Percentiles rank a stretch among this genome's conserved stretches.
Conservation (phyloP, 2,329 filamentous ascomycete genomes). For the Paecilomyces niveus region DNA sequence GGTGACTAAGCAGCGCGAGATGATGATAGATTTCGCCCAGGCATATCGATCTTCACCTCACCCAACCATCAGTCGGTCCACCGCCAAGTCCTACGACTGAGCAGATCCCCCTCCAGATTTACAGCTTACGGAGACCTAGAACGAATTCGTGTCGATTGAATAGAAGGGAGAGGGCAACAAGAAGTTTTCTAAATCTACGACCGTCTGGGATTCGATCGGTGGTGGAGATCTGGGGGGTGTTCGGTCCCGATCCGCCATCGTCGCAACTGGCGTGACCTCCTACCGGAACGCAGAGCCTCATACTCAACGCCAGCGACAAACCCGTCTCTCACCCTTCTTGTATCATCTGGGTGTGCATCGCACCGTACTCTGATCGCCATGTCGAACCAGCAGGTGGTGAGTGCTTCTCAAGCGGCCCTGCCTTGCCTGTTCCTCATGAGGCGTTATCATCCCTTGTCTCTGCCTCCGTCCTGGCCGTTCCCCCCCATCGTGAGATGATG, state of each 20-base stretch:
- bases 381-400: constrained; percentile 45
- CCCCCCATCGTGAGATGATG: constrained; percentile 3
- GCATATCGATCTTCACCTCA: constrained; percentile 28
- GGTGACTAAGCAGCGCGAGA: constrained; percentile 27
- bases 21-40: constrained; percentile 30
- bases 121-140: not conserved
- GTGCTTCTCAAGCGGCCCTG: constrained; percentile 22
- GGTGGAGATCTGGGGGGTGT: not conserved
- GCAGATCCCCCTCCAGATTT: not conserved
- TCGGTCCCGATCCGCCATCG: not conserved
- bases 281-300: not conserved
- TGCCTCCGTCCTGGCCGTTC: not conserved
- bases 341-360: not conserved
- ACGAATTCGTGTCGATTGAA: not conserved
- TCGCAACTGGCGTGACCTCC: not conserved
- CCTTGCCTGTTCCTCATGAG: constrained; percentile 3
- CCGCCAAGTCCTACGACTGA: not conserved
- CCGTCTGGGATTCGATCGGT: not conserved
- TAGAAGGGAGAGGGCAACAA: not conserved
- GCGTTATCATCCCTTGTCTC: constrained; percentile 2
- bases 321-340: not conserved
- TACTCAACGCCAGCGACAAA: not conserved
- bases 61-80: constrained; percentile 18
- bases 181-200: not conserved
- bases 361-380: constrained; percentile 20